Percentiles rank a stretch among this genome's conserved stretches.
Conservation (phyloP, 768 basidiomycete species). For the Solioccasus polychromus region DNA sequence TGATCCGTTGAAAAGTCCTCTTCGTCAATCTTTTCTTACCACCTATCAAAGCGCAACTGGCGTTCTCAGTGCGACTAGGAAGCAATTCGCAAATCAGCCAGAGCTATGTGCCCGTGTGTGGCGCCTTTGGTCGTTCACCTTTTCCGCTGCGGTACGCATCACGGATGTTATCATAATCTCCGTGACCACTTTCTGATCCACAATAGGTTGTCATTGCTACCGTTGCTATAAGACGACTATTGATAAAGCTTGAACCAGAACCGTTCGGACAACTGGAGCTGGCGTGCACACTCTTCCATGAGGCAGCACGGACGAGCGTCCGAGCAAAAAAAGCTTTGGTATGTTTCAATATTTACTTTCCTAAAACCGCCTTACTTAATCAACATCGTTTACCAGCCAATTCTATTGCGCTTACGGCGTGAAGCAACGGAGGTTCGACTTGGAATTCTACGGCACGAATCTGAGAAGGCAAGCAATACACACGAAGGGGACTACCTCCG, state of each 20-base stretch:
- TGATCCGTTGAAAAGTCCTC: constrained; percentile 47
- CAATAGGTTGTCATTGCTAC: constrained; percentile 52
- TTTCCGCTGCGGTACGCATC: constrained; percentile 51
- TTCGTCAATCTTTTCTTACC: constrained; percentile 48
- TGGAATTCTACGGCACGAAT: constrained; percentile 9
- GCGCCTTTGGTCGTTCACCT: constrained; percentile 57
- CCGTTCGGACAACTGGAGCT: constrained; percentile 46
- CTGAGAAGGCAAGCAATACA: constrained; percentile 2
- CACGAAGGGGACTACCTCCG: constrained; percentile 23
- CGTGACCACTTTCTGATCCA: neutral
- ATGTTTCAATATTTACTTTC: neutral
- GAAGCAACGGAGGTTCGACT: constrained; percentile 38
- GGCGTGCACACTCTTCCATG: constrained; percentile 44
- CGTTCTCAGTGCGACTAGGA: constrained; percentile 41
- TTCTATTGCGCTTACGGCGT: constrained; percentile 42
- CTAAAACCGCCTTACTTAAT: no score
- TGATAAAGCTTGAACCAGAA: constrained; percentile 43
- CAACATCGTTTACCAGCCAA: constrained; percentile 40
- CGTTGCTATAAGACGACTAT: constrained; percentile 45
- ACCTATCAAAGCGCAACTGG: constrained; percentile 51
- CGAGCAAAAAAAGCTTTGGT: constrained; percentile 53
- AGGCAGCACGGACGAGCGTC: constrained; percentile 43
- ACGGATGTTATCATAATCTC: no score
- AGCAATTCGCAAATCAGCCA: constrained; percentile 44
- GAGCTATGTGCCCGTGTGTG: constrained; percentile 49